phyloP scores from a whole-genome alignment of 495 filamentous ascomycete species.

The Platismatia glauca region DNA sequence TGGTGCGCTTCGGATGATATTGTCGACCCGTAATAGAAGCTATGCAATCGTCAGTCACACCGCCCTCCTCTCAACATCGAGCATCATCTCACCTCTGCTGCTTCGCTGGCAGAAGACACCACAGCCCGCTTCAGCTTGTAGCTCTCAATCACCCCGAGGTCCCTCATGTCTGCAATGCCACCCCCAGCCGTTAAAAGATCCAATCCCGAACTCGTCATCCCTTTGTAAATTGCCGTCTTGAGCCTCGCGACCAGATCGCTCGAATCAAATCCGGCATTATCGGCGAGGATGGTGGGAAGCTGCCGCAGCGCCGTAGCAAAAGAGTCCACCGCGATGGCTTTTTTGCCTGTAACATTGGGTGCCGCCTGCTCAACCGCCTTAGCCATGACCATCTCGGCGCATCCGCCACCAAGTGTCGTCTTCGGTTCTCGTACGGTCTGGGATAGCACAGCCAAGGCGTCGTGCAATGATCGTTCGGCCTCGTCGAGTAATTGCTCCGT shows the following conservation, averaged over 20 bases:
- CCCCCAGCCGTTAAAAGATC: constrained; percentile 86
- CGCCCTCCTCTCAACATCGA: not conserved
- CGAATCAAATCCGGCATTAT: constrained; percentile 93
- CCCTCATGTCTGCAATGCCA: constrained; percentile 91
- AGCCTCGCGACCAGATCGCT: constrained; percentile 87
- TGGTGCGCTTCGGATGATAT: constrained; percentile 75
- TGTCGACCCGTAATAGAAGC: constrained; percentile 76
- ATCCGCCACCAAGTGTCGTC: constrained; percentile 89
- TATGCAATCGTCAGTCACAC: constrained; percentile 27
- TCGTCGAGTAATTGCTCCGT: constrained; percentile 96
- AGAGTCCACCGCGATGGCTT: constrained; percentile 81
- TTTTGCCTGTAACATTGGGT: constrained; percentile 92
- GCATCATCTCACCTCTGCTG: constrained; percentile 68
- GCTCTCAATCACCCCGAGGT: constrained; percentile 93
- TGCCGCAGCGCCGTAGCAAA: constrained; percentile 86
- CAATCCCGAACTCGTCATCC: constrained; percentile 82
- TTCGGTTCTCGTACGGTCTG: constrained; percentile 93
- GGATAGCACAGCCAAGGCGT: constrained; percentile 91
- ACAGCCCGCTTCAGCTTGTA: constrained; percentile 98
- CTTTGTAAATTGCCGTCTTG: constrained; percentile 86
- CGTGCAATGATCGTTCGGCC: constrained; percentile 90
- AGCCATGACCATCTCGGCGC: constrained; percentile 97
- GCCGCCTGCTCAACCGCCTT: constrained; percentile 94
- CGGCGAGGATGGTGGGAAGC: constrained; percentile 90
- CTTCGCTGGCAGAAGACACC: constrained; percentile 88